Base-by-base conservation (phyloP, 2,329 filamentous ascomycete species). In the Colletotrichum sp. region DNA sequence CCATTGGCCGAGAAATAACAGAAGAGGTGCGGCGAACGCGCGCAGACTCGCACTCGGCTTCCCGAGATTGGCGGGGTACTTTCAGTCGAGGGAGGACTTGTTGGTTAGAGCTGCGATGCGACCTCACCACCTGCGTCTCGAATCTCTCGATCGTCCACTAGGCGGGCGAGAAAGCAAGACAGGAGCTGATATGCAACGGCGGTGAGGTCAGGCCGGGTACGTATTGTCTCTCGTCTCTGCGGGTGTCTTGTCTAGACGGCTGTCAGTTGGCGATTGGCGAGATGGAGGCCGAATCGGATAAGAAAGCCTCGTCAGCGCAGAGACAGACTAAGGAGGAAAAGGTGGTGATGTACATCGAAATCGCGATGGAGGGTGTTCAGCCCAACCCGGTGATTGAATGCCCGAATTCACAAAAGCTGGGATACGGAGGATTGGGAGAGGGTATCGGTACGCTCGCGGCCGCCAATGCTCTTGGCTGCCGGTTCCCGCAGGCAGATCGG, bases 141-240 rank as follows among this genome's bases (percentile, higher is more conserved):
- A 62, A 57, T 34, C 32, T 28, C 15, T 26, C 49, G 68, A 62
- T 75, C 39, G 64, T 21, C 73, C n/a, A 76, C 26, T 76, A 16
- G 21, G 15, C 15, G 21, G 8, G 44, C 39, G 18, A 24, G 12
- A 24, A 34, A 73, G 24, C 21, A 52, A 76, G 73, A 76, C 73
- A 76, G 32, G 65, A 34, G 34, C 32, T 28, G 55, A 73, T 64
- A n/a, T 34, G 34, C 55, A 76, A 76, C 64, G 71, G 73, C 70
- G 73, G 73, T 73, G 73, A 76, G 26, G n/a, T 67, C 32, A 34
- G 24, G 16, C 12, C 12, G 59, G n/a, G 26, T 57, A 72, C 52
- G 63, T 59, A 72, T 30, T 49, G 52, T 75, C 59, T 71, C 44
- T 34, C 36, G 34, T 59, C 49, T 62, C 16, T 28, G 15, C 32